phyloP scores from a whole-genome alignment of 1,139 yeast species.

The Martiniozyma asiatica region DNA sequence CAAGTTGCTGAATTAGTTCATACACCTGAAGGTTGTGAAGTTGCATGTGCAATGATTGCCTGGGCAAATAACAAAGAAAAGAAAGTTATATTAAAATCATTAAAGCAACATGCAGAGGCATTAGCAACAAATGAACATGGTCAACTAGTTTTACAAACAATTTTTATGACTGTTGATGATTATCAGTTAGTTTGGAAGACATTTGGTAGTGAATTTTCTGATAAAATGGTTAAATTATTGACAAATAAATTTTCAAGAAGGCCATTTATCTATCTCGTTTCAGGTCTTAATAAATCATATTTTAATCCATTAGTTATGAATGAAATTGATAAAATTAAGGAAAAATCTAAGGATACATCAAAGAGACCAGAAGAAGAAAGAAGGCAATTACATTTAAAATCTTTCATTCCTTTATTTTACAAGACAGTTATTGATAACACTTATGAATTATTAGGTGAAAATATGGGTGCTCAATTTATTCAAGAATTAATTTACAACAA shows the following conservation, averaged over 20 bases:
- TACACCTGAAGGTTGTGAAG: conserved; percentile 88
- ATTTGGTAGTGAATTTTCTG: conserved; percentile 49
- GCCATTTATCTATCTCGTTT: conserved; percentile 71
- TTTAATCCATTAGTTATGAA: conserved; percentile 62
- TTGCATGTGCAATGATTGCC: conserved; percentile 70
- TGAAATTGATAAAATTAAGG: conserved; percentile 48
- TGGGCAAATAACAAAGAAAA: conserved; percentile 88
- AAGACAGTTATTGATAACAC: conserved; percentile 38
- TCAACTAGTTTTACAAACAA: conserved; percentile 63
- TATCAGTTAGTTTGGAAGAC: conserved; percentile 73
- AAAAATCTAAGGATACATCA: conserved; percentile 60
- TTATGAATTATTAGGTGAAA: conserved; percentile 45
- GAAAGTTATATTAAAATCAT: conserved; percentile 57
- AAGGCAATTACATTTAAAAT: conserved; percentile 53
- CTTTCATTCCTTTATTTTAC: conserved; percentile 57
- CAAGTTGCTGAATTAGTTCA: conserved; percentile 93
- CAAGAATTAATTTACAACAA: conserved; percentile 61
- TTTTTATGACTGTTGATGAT: conserved; percentile 86
- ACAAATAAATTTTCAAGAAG: conserved; percentile 75
- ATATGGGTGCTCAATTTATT: conserved; percentile 74
- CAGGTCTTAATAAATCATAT: conserved; percentile 73
- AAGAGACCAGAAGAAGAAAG: conserved; percentile 78
- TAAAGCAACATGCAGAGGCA: conserved; percentile 63
- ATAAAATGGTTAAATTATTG: conserved; percentile 44
- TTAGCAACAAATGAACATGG: conserved; percentile 81